Conservation (phyloP, 192 early-diverging fungal genomes). For the Geosiphon pyriformis region DNA sequence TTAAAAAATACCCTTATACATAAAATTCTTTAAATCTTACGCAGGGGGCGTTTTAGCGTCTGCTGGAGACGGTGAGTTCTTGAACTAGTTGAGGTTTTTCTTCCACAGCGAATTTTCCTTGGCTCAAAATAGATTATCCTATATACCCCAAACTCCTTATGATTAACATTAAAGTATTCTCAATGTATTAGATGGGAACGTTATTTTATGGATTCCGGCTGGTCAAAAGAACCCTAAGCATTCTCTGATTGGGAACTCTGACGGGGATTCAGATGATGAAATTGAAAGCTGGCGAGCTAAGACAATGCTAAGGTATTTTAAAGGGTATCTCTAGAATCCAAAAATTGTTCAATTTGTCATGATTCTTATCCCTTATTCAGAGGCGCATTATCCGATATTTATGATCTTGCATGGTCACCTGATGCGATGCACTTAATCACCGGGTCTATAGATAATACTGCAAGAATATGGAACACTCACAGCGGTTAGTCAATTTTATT, state of each 20-base stretch:
- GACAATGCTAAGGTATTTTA: slow-evolving; percentile 57
- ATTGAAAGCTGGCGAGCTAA: slow-evolving; percentile 75
- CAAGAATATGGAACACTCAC: slow-evolving; percentile 77
- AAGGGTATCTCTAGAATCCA: no score
- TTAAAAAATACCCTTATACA: background rate
- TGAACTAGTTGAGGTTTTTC: slow-evolving; percentile 6
- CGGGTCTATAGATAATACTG: slow-evolving; percentile 83
- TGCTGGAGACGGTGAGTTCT: slow-evolving; percentile 71
- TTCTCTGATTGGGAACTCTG: slow-evolving; percentile 30
- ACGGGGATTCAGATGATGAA: slow-evolving; percentile 45
- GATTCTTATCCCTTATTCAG: slow-evolving; percentile 27
- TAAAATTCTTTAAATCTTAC: background rate
- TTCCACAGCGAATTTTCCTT: slow-evolving; percentile 1
- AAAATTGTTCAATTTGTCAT: no score
- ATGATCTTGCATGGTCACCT: slow-evolving; percentile 93
- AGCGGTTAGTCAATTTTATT: slow-evolving; percentile 54
- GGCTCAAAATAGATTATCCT: no score
- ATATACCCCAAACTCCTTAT: no score
- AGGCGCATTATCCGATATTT: slow-evolving; percentile 76
- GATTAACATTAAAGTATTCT: no score
- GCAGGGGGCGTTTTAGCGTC: slow-evolving; percentile 69
- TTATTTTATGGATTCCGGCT: slow-evolving; percentile 50
- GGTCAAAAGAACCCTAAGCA: background rate
- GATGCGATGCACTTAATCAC: slow-evolving; percentile 75
- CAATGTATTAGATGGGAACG: slow-evolving; percentile 70